phyloP scores from a whole-genome alignment of 345 rosid species.

The Syzygium aromaticum region DNA sequence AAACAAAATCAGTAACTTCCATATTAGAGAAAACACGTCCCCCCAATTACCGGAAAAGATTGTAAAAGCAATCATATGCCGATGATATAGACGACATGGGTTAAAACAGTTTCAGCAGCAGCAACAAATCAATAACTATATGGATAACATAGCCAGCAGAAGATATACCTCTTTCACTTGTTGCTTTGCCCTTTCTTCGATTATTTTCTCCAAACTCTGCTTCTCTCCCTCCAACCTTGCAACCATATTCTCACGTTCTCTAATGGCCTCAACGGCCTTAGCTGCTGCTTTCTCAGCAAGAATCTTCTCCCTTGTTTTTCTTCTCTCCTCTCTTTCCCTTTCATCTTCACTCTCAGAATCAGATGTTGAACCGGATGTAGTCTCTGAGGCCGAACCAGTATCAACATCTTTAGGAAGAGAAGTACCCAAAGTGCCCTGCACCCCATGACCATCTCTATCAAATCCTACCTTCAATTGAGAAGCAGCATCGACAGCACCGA shows the following conservation, averaged over 20 bases:
- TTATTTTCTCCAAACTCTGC: slow-evolving; percentile 87
- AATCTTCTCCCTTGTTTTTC: slow-evolving; percentile 54
- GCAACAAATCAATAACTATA: background rate
- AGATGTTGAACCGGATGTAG: slow-evolving; percentile 60
- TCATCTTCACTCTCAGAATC: slow-evolving; percentile 61
- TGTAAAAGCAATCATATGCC: background rate
- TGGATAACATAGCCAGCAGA: background rate
- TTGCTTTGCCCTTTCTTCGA: slow-evolving; percentile 88
- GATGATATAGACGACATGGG: background rate
- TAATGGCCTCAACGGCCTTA: slow-evolving; percentile 63
- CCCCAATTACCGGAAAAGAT: background rate
- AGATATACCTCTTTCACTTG: slow-evolving; percentile 75
- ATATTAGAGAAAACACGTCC: background rate
- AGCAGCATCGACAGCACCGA: slow-evolving; percentile 15
- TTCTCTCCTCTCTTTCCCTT: slow-evolving; percentile 71
- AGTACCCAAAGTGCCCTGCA: slow-evolving; percentile 14
- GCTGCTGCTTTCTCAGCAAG: slow-evolving; percentile 76
- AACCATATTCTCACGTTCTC: slow-evolving; percentile 75
- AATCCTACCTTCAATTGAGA: slow-evolving; percentile 23
- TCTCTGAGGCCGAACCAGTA: slow-evolving; percentile 48
- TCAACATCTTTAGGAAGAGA: slow-evolving; percentile 25
- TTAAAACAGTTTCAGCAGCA: background rate
- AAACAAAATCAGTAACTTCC: background rate
- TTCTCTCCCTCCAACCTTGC: slow-evolving; percentile 96
- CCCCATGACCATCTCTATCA: slow-evolving; percentile 20